phyloP scores from a whole-genome alignment of 1,139 yeast species.

The Blastobotrys petasosporus region DNA sequence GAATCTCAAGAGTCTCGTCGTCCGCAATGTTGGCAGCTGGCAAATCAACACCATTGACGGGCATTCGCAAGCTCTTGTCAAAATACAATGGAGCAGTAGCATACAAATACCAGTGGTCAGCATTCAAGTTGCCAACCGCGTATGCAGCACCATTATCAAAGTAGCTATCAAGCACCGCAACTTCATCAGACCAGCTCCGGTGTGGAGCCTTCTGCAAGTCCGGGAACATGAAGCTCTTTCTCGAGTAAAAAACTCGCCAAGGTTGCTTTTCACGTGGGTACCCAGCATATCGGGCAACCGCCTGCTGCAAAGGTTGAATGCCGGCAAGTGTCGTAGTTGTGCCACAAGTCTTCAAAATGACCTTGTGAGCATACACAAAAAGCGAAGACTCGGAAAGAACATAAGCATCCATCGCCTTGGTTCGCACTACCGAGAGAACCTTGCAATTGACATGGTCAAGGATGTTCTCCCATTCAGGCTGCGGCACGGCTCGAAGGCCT shows the following conservation, averaged over 20 bases:
- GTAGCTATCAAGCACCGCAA: constrained; percentile 51
- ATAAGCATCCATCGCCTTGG: constrained; percentile 69
- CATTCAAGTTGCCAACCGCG: constrained; percentile 71
- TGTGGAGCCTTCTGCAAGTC: constrained; percentile 77
- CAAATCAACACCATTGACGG: constrained; percentile 14
- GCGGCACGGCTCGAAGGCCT: constrained; percentile 58
- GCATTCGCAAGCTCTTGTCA: constrained; percentile 15
- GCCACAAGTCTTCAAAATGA: constrained; percentile 91
- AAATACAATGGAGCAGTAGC: constrained; percentile 44
- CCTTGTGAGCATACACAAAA: constrained; percentile 80
- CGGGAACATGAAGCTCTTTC: constrained; percentile 92
- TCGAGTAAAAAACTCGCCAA: constrained; percentile 75
- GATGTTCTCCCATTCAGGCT: constrained; percentile 62
- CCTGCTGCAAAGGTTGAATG: constrained; percentile 54
- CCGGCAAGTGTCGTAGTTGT: constrained; percentile 88
- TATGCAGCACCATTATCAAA: constrained; percentile 57
- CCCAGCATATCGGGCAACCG: constrained; percentile 45
- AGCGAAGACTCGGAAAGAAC: constrained; percentile 83
- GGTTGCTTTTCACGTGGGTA: constrained; percentile 36
- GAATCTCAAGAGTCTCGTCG: constrained; percentile 81
- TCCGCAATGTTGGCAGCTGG: constrained; percentile 19
- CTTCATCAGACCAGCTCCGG: constrained; percentile 78
- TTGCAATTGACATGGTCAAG: constrained; percentile 85
- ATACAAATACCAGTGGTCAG: constrained; percentile 89
- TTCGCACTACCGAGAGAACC: constrained; percentile 70